These are phyloP conservation scores for Pleomassaria siparia DNA, from an alignment of 2,329 filamentous ascomycete species.

Conservation along the genomic window DNA sequence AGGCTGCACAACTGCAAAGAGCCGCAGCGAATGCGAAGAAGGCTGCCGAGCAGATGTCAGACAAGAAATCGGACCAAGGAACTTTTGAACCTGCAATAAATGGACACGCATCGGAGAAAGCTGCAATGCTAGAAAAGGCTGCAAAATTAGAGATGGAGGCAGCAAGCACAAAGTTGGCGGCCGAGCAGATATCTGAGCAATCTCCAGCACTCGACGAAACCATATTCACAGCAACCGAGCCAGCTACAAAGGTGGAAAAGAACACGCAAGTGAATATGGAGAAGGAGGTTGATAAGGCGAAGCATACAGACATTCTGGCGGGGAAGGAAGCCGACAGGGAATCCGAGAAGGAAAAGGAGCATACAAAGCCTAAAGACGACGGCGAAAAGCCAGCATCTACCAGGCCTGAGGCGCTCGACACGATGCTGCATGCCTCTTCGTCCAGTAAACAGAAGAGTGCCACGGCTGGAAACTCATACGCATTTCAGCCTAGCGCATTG, in stretches of 20 bases:
- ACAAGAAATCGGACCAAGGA: background rate
- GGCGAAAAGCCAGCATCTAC: constrained; percentile 10
- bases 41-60: background rate
- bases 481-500: constrained; percentile 30
- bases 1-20: background rate
- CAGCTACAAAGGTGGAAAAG: background rate
- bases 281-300: background rate
- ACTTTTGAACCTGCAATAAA: background rate
- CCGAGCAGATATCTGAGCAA: too few relatives aligned
- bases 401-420: constrained; percentile 2
- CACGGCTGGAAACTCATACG: background rate
- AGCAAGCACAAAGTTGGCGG: too few relatives aligned
- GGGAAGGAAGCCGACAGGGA: constrained; percentile 5
- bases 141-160: background rate
- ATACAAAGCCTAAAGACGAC: constrained; percentile 6
- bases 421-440: constrained; percentile 3
- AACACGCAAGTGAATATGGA: background rate
- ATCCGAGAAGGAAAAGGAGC: constrained; percentile 10
- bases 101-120: background rate
- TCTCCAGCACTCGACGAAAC: too few relatives aligned
- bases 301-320: background rate
- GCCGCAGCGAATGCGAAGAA: background rate
- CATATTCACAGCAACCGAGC: too few relatives aligned
- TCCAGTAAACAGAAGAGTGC: constrained; percentile 14
- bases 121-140: background rate